Conservation (phyloP, 306 rosid species). For the Psophocarpus tetragonolobus region DNA sequence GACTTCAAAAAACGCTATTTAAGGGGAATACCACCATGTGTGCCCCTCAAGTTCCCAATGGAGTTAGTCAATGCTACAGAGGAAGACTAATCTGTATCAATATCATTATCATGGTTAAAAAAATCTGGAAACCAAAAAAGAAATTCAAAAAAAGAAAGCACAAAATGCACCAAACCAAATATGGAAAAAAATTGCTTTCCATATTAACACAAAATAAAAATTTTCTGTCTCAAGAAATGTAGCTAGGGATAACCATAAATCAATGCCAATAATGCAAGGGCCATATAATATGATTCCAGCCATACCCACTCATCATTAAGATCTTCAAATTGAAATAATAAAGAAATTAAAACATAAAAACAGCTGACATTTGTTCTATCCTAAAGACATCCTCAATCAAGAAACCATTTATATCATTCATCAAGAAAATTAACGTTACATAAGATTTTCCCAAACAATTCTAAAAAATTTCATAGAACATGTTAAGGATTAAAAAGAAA, state of each 20-base stretch:
- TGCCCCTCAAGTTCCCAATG: too few relatives aligned
- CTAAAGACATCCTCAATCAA: constrained; percentile 14
- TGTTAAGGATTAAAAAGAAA: background rate
- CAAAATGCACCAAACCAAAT: background rate
- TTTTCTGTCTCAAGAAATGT: background rate
- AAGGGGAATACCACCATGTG: too few relatives aligned
- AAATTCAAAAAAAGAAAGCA: background rate
- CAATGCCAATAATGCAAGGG: background rate
- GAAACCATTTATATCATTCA: background rate
- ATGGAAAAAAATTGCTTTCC: background rate
- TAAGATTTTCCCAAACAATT: background rate
- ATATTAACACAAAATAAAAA: background rate
- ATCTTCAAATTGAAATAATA: background rate
- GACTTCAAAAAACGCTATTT: background rate
- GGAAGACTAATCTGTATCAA: too few relatives aligned
- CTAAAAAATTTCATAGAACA: too few relatives aligned
- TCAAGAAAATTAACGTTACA: constrained; percentile 7
- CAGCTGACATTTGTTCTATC: background rate
- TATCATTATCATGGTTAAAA: too few relatives aligned
- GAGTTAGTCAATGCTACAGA: too few relatives aligned
- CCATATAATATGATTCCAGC: background rate
- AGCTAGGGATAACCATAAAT: constrained; percentile 9
- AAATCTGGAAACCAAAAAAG: background rate
- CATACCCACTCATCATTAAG: background rate
- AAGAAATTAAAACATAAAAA: background rate